Evolutionary conservation across 495 filamentous ascomycete genomes (phyloP), one percentile per base, ranked within the genome.

Genomic region (Xylaria scruposa): DNA sequence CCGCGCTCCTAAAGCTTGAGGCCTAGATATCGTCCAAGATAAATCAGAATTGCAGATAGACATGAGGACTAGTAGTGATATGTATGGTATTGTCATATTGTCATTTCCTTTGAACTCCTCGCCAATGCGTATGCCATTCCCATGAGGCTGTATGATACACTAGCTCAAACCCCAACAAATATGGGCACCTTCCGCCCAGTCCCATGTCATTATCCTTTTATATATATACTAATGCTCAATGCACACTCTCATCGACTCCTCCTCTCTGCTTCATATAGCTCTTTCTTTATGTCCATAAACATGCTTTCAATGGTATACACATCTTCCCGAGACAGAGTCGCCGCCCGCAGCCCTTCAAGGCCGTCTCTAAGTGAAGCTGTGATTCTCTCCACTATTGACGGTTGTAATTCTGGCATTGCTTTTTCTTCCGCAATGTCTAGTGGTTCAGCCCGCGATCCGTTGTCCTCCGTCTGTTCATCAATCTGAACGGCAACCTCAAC

Each of bases 211-310:
- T 69, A 69, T 69, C 29, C 7, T 68, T 21, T 17, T 47, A 49
- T 61, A 70, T 31, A 31, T 61, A 70, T 49, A 24, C 68, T 38
- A 36, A 64, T 64, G 59, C 36, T 44, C n/a, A 53, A 29, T 54
- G 42, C 61, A 59, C 21, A 7, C 9, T 60, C 47, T 40, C 26
- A 21, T 40, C 77, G 76, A 61, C 85, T 80, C 71, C 90, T 85
- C 75, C 81, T 83, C 71, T 86, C 85, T 46, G 90, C 91, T 63
- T 89, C 87, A 74, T 90, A 89, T 73, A 90, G 81, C 74, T 89
- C 87, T 70, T 88, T 84, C 70, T 88, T 89, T 75, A 90, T 87
- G 76, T 92, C 88, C 82, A 91, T 90, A 70, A 92, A 85, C 75
- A 91, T 78, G 72, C 91, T 88, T 71, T 93, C 91, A 67, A 92